These are phyloP conservation scores for Fusarium algeriense DNA, from an alignment of 2,329 filamentous ascomycete species.

Conservation along the genomic window DNA sequence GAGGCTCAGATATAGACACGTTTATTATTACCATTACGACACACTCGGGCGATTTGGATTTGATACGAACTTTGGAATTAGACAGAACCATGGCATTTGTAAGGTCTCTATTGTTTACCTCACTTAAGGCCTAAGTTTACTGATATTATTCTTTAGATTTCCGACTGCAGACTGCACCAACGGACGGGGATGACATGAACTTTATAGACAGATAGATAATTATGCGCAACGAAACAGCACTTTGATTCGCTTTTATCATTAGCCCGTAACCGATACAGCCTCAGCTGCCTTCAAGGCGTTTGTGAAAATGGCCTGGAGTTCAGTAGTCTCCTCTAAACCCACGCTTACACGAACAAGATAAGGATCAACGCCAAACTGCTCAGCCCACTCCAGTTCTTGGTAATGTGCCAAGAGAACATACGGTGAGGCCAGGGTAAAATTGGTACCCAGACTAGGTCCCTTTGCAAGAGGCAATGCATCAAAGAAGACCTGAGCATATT, in stretches of 20 bases:
- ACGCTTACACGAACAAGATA: constrained; percentile 89
- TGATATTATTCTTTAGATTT: constrained; percentile 12
- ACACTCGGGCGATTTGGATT: constrained; percentile 8
- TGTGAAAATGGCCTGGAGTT: constrained; percentile 73
- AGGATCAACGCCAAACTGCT: constrained; percentile 81
- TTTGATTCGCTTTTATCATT: constrained; percentile 10
- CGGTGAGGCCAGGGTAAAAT: constrained; percentile 92
- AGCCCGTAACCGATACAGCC: constrained; percentile 22
- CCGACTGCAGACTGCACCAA: background rate
- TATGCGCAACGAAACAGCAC: constrained; percentile 9
- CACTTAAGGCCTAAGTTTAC: background rate
- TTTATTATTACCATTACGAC: background rate
- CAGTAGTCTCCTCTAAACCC: constrained; percentile 82
- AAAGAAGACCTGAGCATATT: constrained; percentile 84
- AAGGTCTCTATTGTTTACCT: constrained; percentile 3
- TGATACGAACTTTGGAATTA: background rate
- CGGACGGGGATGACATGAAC: background rate
- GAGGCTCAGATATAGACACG: constrained; percentile 1
- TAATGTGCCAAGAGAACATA: constrained; percentile 95
- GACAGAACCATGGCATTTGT: constrained; percentile 6
- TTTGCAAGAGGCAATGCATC: constrained; percentile 90
- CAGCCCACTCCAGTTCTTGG: constrained; percentile 90
- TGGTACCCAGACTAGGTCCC: constrained; percentile 94
- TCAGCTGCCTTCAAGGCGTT: constrained; percentile 75
- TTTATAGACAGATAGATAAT: constrained; percentile 12